A percentile compares a stretch with the other conserved stretches of the same genome.
Evolutionary conservation across 805 yeast genomes (phyloP).

Genomic region (Hanseniaspora guilliermondii): DNA sequence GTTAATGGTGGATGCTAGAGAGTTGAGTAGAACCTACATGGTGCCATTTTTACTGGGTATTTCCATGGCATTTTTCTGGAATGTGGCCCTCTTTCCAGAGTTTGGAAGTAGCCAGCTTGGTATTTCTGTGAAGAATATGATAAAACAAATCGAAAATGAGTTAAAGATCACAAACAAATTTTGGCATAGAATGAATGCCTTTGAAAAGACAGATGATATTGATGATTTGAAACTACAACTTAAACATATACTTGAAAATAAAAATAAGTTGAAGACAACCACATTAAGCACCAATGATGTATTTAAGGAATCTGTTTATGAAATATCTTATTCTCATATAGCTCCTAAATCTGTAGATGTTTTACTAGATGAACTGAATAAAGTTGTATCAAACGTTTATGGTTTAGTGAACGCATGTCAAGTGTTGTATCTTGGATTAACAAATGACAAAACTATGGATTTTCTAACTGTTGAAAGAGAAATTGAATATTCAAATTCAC

Average conservation of each 20-base stretch:
- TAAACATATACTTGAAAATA: conserved; percentile 27
- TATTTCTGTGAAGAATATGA: conserved; percentile 29
- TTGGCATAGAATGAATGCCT: conserved; percentile 16
- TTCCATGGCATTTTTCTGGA: conserved; percentile 34
- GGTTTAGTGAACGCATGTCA: conserved; percentile 40
- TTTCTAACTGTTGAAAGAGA: conserved; percentile 24
- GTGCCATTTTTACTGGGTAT: conserved; percentile 38
- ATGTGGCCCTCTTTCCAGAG: conserved; percentile 37
- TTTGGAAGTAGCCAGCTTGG: conserved; percentile 41
- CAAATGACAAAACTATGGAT: conserved; percentile 19
- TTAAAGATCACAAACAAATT: conserved; percentile 31
- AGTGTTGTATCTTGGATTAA: conserved; percentile 31
- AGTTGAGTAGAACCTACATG: conserved; percentile 29
- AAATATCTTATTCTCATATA: conserved; percentile 36
- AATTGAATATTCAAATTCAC: conserved; percentile 29
- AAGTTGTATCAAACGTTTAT: conserved; percentile 27
- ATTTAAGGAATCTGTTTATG: conserved; percentile 37
- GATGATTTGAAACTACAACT: conserved; percentile 21
- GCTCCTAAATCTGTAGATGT: conserved; percentile 34
- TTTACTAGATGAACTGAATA: conserved; percentile 26
- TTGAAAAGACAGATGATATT: conserved; percentile 11
- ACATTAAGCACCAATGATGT: conserved; percentile 30
- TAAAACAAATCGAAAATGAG: conserved; percentile 32
- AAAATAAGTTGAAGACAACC: conserved; percentile 26
- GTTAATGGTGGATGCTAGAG: conserved; percentile 24